A percentile compares a stretch with the other conserved stretches of the same genome.
These are phyloP conservation scores for Aspergillus funiculosus DNA, from an alignment of 495 filamentous ascomycete species.

Conservation along the genomic window DNA sequence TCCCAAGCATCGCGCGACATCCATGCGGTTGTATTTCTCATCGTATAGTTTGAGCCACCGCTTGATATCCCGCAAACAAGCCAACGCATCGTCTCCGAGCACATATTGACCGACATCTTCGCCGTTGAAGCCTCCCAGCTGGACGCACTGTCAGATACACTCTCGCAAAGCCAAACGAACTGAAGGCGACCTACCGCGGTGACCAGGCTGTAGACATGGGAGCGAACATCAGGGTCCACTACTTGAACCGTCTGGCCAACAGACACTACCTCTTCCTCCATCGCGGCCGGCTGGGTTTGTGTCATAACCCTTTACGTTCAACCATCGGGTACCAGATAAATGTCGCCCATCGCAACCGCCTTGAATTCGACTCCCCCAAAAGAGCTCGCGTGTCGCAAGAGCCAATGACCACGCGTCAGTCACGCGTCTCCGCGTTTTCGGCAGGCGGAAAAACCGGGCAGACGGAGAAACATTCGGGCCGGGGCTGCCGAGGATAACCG, in stretches of 20 bases:
- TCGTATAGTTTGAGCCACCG: slow-evolving; percentile 94
- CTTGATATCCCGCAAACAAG: slow-evolving; percentile 85
- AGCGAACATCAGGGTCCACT: slow-evolving; percentile 82
- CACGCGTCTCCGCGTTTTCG: slow-evolving; percentile 32
- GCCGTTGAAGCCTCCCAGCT: slow-evolving; percentile 83
- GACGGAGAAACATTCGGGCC: slow-evolving; percentile 28
- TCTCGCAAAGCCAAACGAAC: not conserved
- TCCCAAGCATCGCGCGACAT: slow-evolving; percentile 88
- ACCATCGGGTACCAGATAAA: too few species aligned
- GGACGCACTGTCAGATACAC: slow-evolving; percentile 20
- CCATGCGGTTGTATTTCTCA: slow-evolving; percentile 86
- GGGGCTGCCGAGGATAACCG: slow-evolving; percentile 41
- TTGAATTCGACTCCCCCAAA: not conserved
- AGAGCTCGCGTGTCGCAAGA: not conserved
- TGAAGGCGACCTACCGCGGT: slow-evolving; percentile 63
- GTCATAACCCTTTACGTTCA: not conserved
- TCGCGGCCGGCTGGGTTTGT: slow-evolving; percentile 20
- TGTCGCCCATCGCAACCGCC: not conserved
- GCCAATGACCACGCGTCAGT: slow-evolving; percentile 27
- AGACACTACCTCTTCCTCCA: slow-evolving; percentile 39
- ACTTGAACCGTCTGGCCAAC: slow-evolving; percentile 41
- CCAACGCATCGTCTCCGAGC: slow-evolving; percentile 83
- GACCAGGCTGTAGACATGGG: slow-evolving; percentile 85
- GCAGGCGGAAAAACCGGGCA: slow-evolving; percentile 16
- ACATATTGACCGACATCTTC: slow-evolving; percentile 78